A percentile compares a stretch with the other conserved stretches of the same genome.
Evolutionary conservation across 2,329 filamentous ascomycete genomes (phyloP).

Genomic region (Mollisiaceae sp.): DNA sequence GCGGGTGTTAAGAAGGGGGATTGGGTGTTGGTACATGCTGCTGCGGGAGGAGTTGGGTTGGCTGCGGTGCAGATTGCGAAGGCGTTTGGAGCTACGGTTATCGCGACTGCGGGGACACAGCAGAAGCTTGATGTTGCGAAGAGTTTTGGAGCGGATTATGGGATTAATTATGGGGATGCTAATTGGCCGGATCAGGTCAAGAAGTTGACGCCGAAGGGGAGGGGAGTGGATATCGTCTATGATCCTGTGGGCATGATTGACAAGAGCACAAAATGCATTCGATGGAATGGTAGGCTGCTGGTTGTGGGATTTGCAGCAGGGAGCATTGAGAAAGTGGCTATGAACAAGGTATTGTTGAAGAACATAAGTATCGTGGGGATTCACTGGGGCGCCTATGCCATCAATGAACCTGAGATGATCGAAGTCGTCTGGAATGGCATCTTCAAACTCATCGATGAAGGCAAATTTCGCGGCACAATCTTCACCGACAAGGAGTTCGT

Average conservation of each 20-base stretch:
- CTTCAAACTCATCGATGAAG: slow-evolving; percentile 74
- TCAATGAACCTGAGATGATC: slow-evolving; percentile 73
- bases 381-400: slow-evolving; percentile 87
- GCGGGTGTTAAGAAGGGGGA: slow-evolving; percentile 81
- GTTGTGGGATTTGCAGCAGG: slow-evolving; percentile 90
- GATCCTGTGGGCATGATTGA: slow-evolving; percentile 93
- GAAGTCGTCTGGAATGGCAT: slow-evolving; percentile 81
- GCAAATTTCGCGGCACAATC: slow-evolving; percentile 81
- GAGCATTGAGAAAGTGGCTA: slow-evolving; percentile 85
- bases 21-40: slow-evolving; percentile 88
- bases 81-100: slow-evolving; percentile 87
- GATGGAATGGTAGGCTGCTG: slow-evolving; percentile 89
- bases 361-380: slow-evolving; percentile 90
- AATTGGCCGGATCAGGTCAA: slow-evolving; percentile 73
- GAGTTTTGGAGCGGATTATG: slow-evolving; percentile 83
- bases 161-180: slow-evolving; percentile 73
- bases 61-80: slow-evolving; percentile 95
- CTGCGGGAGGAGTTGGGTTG: slow-evolving; percentile 88
- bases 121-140: slow-evolving; percentile 82
- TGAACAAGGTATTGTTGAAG: slow-evolving; percentile 92
- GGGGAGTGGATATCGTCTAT: slow-evolving; percentile 86
- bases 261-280: slow-evolving; percentile 84
- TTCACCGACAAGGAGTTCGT: slow-evolving; percentile 83
- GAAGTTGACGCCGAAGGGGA: slow-evolving; percentile 73
- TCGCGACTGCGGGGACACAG: slow-evolving; percentile 84